Evolutionary conservation across 345 rosid species (phyloP).

Genomic region (Luvunga scandens): DNA sequence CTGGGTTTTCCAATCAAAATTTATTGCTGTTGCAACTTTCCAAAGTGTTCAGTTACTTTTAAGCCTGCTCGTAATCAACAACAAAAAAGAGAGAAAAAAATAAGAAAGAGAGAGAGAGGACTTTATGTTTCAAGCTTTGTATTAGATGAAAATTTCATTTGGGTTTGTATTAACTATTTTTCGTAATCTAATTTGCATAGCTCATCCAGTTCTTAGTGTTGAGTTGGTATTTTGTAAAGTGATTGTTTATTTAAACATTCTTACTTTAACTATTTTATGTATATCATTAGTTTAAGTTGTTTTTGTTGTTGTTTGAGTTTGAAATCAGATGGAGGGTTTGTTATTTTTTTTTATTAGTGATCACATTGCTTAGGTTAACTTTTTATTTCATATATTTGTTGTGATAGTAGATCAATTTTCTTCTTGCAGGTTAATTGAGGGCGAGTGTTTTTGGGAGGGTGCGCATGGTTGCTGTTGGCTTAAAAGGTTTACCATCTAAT

Average conservation of each 20-base stretch:
- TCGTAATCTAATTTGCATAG: background rate
- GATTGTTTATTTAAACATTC: background rate
- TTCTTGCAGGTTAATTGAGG: background rate
- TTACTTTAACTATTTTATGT: no score
- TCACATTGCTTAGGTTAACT: background rate
- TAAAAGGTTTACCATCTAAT: constrained; percentile 41
- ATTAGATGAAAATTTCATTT: background rate
- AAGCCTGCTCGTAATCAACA: background rate
- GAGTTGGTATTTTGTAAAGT: background rate
- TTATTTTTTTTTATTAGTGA: background rate
- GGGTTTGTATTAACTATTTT: background rate
- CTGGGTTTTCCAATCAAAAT: background rate
- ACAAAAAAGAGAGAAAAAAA: no score
- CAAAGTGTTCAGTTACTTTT: background rate
- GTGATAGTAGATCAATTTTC: background rate
- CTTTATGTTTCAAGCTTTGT: background rate
- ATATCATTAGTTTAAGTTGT: no score
- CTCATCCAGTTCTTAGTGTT: background rate
- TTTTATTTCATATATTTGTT: background rate
- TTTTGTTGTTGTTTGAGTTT: no score
- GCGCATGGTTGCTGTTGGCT: constrained; percentile 57
- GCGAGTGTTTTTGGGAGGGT: background rate
- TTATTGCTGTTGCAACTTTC: background rate
- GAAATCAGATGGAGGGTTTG: no score
- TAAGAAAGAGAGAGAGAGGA: no score